Evolutionary conservation across 345 rosid genomes (phyloP), one percentile per base, ranked within the genome.

Genomic region (Salix udensis): DNA sequence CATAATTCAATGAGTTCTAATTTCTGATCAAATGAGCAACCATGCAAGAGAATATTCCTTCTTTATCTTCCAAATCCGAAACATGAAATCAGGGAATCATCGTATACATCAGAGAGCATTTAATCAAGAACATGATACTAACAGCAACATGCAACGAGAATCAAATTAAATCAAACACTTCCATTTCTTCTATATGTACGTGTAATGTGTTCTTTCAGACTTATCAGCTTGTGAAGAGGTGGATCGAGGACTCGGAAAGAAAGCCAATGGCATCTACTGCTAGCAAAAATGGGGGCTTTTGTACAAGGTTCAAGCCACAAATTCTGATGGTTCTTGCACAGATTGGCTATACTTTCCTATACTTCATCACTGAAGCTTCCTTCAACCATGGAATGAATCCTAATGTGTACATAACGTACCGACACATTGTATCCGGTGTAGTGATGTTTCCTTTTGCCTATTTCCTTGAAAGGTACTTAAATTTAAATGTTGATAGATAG

Each of bases 311-410:
- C 80, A 87, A 80, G 84, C 90, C 92, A 48, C 91, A 87, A 72
- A 61, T 91, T 65, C 76, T 91, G 21, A 89, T 91, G 93, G 53
- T 80, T 64, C 74, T 87, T 46, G 21, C 81, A 68, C 92, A 89
- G 74, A 10, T 85, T 19, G 88, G 87, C 36, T 89, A 85, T 76
- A 83, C 90, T 58, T 82, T 88, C 70, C 86, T 87, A 18, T 91
- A 91, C 69, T 79, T 88, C 62, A 84, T 88, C 71, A 85, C 93
- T 0, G 91, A 91, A 76, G 93, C 91, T 39, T 88, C 93, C 61
- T 89, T 91, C 85, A 82, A 87, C 30, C 92, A 86, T 72, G 93
- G 93, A 19, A 81, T 91, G 91, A 88, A 91, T 77, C 93, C 93
- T 71, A 88, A 91, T 72, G 91, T 89, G 78, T 88, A 86, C 79